A percentile compares a stretch with the other conserved stretches of the same genome.
These are phyloP conservation scores for Digitaria exilis DNA, from an alignment of 202 grass and related monocot genomes.

Conservation along the genomic window DNA sequence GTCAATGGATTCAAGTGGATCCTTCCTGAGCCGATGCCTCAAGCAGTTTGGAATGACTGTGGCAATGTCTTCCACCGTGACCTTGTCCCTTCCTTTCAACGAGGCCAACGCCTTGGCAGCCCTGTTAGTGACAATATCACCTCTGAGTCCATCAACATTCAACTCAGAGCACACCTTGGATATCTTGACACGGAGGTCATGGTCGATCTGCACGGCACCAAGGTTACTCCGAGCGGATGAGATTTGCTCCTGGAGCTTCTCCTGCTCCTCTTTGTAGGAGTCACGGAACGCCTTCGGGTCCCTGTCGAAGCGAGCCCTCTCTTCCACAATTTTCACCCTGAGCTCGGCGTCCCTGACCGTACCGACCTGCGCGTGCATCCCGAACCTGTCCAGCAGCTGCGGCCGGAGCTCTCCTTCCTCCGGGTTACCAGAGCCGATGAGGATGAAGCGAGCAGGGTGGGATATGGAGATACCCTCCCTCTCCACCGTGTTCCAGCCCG, in stretches of 20 bases:
- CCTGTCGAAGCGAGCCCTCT: constrained; percentile 78
- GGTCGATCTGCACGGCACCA: constrained; percentile 69
- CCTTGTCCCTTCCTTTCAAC: constrained; percentile 83
- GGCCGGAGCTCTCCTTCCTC: constrained; percentile 96
- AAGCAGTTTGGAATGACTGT: constrained; percentile 94
- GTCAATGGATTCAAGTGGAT: constrained; percentile 91
- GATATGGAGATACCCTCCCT: constrained; percentile 99
- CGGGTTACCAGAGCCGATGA: constrained; percentile 93
- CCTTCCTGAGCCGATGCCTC: constrained; percentile 97
- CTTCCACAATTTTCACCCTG: constrained; percentile 95
- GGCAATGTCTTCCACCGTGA: constrained; percentile 85
- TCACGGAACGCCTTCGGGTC: constrained; percentile 80
- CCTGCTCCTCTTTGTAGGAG: constrained; percentile 78
- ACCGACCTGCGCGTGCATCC: constrained; percentile 94
- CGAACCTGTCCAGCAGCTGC: constrained; percentile 91
- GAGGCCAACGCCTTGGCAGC: constrained; percentile 84
- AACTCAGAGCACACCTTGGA: constrained; percentile 89
- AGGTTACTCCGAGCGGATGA: constrained; percentile 64
- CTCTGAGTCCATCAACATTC: constrained; percentile 92
- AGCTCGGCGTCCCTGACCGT: constrained; percentile 91
- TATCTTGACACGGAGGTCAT: constrained; percentile 87
- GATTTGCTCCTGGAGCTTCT: constrained; percentile 87
- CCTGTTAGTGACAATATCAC: constrained; percentile 89
- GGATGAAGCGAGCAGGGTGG: constrained; percentile 92
- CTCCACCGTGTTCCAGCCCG: constrained; percentile 97